Conservation (phyloP, 75 land plant genomes). For the Sequoiadendron giganteum region DNA sequence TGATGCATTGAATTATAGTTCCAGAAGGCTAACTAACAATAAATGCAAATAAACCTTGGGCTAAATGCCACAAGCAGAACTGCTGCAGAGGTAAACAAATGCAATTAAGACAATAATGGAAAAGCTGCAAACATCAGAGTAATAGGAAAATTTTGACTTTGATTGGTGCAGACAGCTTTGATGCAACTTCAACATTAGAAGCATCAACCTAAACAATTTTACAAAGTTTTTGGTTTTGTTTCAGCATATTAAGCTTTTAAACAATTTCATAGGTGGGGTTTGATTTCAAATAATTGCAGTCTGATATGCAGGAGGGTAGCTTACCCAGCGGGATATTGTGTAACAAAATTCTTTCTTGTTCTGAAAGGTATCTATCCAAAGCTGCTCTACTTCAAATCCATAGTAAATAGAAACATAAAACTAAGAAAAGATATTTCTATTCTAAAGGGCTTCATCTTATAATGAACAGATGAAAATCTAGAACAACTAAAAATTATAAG, state of each 20-base stretch:
- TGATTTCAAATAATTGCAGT: neutral
- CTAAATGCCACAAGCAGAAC: neutral
- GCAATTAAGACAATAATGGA: neutral
- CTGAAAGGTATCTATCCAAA: neutral
- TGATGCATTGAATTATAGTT: neutral
- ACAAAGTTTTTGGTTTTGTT: neutral
- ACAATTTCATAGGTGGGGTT: neutral
- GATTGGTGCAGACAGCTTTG: neutral
- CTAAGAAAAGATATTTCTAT: neutral
- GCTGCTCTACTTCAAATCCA: neutral
- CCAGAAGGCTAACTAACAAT: neutral
- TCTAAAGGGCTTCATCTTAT: neutral
- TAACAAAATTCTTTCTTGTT: neutral
- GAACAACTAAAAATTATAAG: neutral
- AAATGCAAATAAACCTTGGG: neutral
- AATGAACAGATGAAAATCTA: neutral
- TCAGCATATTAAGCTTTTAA: neutral
- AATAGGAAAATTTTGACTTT: neutral
- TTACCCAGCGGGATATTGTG: neutral
- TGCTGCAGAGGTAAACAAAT: neutral
- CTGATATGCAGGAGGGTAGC: neutral
- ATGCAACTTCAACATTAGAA: neutral
- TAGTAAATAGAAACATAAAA: neutral
- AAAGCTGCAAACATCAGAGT: neutral
- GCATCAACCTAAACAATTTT: neutral